Evolutionary conservation across 345 rosid genomes (phyloP), one percentile per base, ranked within the genome.

Genomic region (Bruguiera sexangula): DNA sequence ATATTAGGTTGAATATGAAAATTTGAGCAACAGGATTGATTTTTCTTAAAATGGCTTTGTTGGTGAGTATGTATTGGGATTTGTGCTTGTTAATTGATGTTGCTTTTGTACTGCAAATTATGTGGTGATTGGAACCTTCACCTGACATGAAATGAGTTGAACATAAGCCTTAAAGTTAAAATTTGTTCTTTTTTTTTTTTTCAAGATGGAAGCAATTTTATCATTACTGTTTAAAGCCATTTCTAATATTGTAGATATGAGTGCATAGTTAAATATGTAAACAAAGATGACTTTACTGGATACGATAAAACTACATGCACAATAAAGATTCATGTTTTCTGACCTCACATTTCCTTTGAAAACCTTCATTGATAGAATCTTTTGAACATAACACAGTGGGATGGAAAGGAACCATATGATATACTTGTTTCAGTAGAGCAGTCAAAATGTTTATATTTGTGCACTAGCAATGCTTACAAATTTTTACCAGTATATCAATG

Each of bases 1-100:
- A 31, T 39, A 6, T 32, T 36, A 24, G 60, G n/a, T 72, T 63
- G 51, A 16, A 34, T 69, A 21, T 50, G 51, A 60, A 9, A 58
- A 30, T n/a, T 43, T 34, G 16, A 37, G n/a, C 61, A 67, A 43
- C 50, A 13, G 50, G 15, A 43, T 15, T 13, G 50, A 3, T 43
- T 18, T 13, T 43, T 43, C 50, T 43, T 1, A 43, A 43, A 43
- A 13, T 43, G 15, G 50, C 18, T 43, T 8, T 56, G 31, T 8
- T 56, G 24, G 29, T 24, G 31, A 24, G 22, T 21, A 6, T 22
- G 26, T 15, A 1, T 21, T 24, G 29, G 10, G 6, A n/a, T 56
- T 22, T 56, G 30, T 56, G 60, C 26, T 56, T 56, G 60, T 27
- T 56, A 56, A 27, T 27, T 56, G 30, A 56, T 56, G 6, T 30